phyloP scores from a whole-genome alignment of 1,139 yeast genomes.

The Hyphopichia wangnamkhiaoensis region DNA sequence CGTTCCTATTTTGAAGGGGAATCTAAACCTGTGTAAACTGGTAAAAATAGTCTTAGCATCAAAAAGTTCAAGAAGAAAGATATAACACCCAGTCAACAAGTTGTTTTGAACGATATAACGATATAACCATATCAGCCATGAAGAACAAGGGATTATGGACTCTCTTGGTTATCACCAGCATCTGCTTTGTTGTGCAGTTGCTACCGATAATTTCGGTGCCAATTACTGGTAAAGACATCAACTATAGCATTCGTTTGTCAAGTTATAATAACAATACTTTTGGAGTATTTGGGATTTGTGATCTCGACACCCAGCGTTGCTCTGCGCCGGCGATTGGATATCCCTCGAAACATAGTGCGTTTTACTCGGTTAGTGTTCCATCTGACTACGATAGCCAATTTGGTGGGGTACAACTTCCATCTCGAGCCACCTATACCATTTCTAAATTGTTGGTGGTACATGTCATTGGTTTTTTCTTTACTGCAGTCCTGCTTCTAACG shows the following conservation, averaged over 20 bases:
- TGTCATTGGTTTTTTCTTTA: constrained; percentile 42
- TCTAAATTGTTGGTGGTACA: constrained; percentile 47
- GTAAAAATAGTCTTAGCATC: background rate
- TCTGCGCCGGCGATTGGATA: constrained; percentile 41
- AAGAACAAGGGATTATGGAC: constrained; percentile 31
- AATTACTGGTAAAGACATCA: constrained; percentile 26
- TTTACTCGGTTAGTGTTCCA: constrained; percentile 14
- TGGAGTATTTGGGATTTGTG: constrained; percentile 50
- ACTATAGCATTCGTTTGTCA: constrained; percentile 28
- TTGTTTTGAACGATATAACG: too few relatives aligned
- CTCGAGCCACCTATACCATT: constrained; percentile 41
- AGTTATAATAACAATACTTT: constrained; percentile 33
- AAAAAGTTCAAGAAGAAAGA: too few relatives aligned
- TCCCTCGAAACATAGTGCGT: constrained; percentile 25
- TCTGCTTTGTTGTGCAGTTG: constrained; percentile 39
- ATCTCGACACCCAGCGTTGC: constrained; percentile 25
- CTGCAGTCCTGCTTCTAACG: constrained; percentile 26
- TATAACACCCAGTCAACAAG: too few relatives aligned
- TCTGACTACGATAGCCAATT: constrained; percentile 12
- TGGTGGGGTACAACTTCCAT: constrained; percentile 39
- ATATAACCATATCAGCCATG: too few relatives aligned
- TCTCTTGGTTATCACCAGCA: constrained; percentile 21
- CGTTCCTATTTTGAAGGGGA: too few relatives aligned
- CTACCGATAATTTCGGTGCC: constrained; percentile 48
- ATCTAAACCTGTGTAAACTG: too few relatives aligned